phyloP scores from a whole-genome alignment of 331 rosid genomes.

The Prunus yedoensis region DNA sequence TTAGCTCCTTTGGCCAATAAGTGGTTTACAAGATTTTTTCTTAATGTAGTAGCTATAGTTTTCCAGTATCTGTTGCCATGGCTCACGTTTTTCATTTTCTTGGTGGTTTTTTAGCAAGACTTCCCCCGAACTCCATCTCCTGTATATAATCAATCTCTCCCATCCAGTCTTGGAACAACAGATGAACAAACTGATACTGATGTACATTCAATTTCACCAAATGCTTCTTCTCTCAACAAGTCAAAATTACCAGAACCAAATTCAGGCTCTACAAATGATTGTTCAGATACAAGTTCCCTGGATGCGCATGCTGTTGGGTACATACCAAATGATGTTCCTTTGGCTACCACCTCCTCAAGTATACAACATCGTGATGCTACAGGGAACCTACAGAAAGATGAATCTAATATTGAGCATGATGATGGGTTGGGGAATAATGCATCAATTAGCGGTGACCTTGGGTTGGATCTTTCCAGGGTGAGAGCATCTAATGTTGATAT shows the following conservation, averaged over 20 bases:
- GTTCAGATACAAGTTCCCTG: constrained; percentile 23
- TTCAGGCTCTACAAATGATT: constrained; percentile 32
- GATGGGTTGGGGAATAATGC: constrained; percentile 19
- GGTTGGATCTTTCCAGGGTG: constrained; percentile 24
- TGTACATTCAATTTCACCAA: constrained; percentile 32
- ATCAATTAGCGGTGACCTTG: constrained; percentile 18
- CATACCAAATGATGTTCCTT: constrained; percentile 14
- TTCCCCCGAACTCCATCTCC: constrained; percentile 69
- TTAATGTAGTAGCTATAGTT: background rate
- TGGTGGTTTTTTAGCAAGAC: constrained; percentile 50
- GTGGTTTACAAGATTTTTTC: background rate
- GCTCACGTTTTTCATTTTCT: constrained; percentile 5
- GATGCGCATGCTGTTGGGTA: constrained; percentile 21
- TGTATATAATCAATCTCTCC: constrained; percentile 48
- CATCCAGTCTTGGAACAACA: constrained; percentile 39
- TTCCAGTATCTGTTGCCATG: background rate
- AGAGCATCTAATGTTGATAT: constrained; percentile 28
- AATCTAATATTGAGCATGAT: constrained; percentile 28
- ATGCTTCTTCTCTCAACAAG: constrained; percentile 31
- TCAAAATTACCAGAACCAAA: constrained; percentile 38
- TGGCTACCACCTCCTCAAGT: constrained; percentile 23
- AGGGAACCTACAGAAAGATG: constrained; percentile 24
- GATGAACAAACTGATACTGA: constrained; percentile 46
- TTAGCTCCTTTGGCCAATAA: background rate
- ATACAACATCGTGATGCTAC: constrained; percentile 27